Conservation (phyloP, 257 asterid species). For the Capsicum rhomboideum region DNA sequence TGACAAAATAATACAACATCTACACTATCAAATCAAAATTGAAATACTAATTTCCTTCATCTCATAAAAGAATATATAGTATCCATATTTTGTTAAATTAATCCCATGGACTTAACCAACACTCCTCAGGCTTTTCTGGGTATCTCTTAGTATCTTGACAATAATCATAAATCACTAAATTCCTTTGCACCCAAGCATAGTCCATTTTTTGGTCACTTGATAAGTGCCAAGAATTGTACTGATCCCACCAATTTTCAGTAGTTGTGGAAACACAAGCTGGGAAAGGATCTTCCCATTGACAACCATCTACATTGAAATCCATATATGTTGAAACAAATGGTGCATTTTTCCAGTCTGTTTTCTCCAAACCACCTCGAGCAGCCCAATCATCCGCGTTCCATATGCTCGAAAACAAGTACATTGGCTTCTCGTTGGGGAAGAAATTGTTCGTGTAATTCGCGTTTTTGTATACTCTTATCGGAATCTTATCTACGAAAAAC, state of each 20-base stretch:
- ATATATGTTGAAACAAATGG: conserved; percentile 90
- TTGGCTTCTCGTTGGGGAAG: conserved; percentile 80
- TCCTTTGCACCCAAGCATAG: conserved; percentile 80
- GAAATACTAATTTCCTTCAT: not conserved
- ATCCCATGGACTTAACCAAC: conserved; percentile 67
- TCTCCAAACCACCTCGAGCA: conserved; percentile 85
- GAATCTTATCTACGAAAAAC: conserved; percentile 64
- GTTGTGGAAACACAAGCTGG: conserved; percentile 85
- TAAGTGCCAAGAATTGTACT: conserved; percentile 74
- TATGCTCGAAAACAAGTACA: conserved; percentile 87
- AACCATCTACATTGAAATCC: conserved; percentile 65
- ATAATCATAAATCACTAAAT: conserved; percentile 78
- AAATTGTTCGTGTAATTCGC: conserved; percentile 82
- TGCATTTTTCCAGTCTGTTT: conserved; percentile 80
- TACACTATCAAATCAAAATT: not conserved
- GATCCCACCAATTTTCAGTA: conserved; percentile 87
- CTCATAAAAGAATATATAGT: not conserved
- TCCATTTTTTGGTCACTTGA: conserved; percentile 51
- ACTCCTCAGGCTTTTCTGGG: conserved; percentile 65
- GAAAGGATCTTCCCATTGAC: conserved; percentile 85
- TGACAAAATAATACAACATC: not conserved
- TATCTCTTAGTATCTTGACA: conserved; percentile 61
- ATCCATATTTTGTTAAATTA: not conserved
- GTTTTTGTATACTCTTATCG: conserved; percentile 78
- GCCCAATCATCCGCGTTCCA: conserved; percentile 99